Base-by-base conservation (phyloP, 495 filamentous ascomycete genomes). In the Hypoxylon intermedium region DNA sequence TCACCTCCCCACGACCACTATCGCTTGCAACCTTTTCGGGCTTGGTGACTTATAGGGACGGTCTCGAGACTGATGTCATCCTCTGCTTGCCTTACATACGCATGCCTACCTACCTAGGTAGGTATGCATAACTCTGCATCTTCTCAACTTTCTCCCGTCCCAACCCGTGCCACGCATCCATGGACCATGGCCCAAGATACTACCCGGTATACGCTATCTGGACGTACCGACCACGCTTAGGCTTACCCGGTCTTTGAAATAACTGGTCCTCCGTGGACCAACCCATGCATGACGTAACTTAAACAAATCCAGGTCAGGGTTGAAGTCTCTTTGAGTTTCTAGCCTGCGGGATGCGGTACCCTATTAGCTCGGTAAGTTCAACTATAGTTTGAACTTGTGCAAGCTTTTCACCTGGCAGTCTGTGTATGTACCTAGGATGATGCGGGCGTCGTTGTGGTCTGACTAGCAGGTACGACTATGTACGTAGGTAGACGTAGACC, bases 261-360 rank as follows among this genome's bases (percentile, higher is more conserved):
- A 26, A 46, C 2, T 41, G 13, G 19, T n/a, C 20, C 19, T 44
- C 3, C 24, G 7, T 16, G 13, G 7, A 58, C 34, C 40, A 33
- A 43, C 4, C 9, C n/a, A 58, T 54, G 49, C 21, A 58, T 64
- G 60, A 64, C 60, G 60, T 58, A 64, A 64, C 42, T 9, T 5
- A 26, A 23, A n/a, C n/a, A n/a, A n/a, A n/a, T n/a, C n/a, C n/a
- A 16, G 42, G 18, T 48, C 33, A 28, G 37, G 37, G 44, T 38
- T 51, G 23, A 42, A n/a, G 49, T 11, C 15, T 43, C 40, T 31
- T 42, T 57, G 5, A n/a, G 9, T 28, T 13, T 30, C 16, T 11
- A 19, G 40, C 21, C 33, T 47, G 51, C 48, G 41, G 37, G 37
- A 34, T 16, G 18, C 23, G 15, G 19, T 20, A 11, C 23, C 43